Conservation (phyloP, 2,329 filamentous ascomycete species). For the Sporothrix pseudoabietina region DNA sequence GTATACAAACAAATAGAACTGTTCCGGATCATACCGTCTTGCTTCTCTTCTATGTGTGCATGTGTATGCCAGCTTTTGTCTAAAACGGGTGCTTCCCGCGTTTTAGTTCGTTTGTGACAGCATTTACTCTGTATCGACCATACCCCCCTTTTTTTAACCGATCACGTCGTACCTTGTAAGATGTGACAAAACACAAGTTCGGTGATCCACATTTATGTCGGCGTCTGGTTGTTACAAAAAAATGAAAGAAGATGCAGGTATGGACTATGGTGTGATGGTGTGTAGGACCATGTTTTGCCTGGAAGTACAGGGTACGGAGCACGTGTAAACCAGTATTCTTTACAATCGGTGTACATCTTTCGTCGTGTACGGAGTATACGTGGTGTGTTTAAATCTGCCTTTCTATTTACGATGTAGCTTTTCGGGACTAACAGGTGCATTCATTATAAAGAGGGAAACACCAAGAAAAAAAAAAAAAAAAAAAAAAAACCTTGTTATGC, state of each 20-base stretch:
- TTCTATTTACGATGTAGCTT: too few relatives aligned
- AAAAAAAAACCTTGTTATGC: too few relatives aligned
- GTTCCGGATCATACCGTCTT: not conserved
- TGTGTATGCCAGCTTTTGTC: not conserved
- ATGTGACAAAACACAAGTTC: conserved; percentile 1
- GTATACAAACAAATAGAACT: not conserved
- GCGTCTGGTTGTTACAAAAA: not conserved
- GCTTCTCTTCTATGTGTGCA: not conserved
- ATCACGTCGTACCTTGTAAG: conserved; percentile 22
- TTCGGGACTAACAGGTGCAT: too few relatives aligned
- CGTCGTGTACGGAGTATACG: not conserved
- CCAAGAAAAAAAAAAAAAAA: too few relatives aligned
- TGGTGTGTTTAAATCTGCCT: too few relatives aligned
- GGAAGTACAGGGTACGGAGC: not conserved
- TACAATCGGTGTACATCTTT: not conserved
- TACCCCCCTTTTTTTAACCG: not conserved
- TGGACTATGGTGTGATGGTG: not conserved
- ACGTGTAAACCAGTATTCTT: not conserved
- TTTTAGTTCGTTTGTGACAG: not conserved
- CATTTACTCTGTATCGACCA: not conserved
- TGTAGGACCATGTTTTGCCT: not conserved
- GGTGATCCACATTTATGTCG: not conserved
- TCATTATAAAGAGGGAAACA: too few relatives aligned
- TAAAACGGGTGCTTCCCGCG: not conserved
- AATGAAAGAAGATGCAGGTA: not conserved